Evolutionary conservation across 1,139 yeast genomes (phyloP).

Genomic region (Groenewaldozyma auringiensis): DNA sequence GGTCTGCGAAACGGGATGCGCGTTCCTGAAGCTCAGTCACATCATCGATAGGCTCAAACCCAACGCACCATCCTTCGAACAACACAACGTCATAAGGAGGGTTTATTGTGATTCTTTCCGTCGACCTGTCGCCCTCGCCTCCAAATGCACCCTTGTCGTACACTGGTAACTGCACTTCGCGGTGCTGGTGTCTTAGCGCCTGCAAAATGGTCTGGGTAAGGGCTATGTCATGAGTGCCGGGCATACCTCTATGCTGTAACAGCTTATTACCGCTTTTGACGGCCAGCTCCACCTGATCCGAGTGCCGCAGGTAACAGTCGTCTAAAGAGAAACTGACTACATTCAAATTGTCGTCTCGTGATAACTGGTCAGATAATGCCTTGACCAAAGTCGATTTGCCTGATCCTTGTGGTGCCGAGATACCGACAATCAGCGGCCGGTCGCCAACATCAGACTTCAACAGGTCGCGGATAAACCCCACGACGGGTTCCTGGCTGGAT

Average conservation of each 20-base stretch:
- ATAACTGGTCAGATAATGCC: constrained; percentile 36
- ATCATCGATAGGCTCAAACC: constrained; percentile 47
- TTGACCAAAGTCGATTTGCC: constrained; percentile 71
- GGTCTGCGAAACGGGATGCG: neutral
- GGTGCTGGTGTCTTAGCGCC: constrained; percentile 22
- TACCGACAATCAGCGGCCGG: constrained; percentile 55
- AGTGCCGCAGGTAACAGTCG: constrained; percentile 69
- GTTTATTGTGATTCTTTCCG: constrained; percentile 18
- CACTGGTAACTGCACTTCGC: constrained; percentile 43
- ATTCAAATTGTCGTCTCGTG: constrained; percentile 35
- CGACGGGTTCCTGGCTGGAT: constrained; percentile 9
- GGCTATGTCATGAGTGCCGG: constrained; percentile 82
- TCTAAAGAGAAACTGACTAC: constrained; percentile 69
- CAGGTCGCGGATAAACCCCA: constrained; percentile 6
- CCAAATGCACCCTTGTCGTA: constrained; percentile 69
- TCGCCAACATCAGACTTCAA: constrained; percentile 3
- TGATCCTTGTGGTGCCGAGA: constrained; percentile 90
- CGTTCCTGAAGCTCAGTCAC: constrained; percentile 22
- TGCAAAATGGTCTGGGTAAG: constrained; percentile 32
- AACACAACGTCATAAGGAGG: constrained; percentile 54
- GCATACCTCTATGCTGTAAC: constrained; percentile 76
- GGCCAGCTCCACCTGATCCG: constrained; percentile 47
- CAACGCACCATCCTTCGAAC: constrained; percentile 94
- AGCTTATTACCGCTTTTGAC: constrained; percentile 43
- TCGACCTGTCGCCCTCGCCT: constrained; percentile 73